Base-by-base conservation (phyloP, 2,329 filamentous ascomycete genomes). In the Aspergillus puulaauensis region DNA sequence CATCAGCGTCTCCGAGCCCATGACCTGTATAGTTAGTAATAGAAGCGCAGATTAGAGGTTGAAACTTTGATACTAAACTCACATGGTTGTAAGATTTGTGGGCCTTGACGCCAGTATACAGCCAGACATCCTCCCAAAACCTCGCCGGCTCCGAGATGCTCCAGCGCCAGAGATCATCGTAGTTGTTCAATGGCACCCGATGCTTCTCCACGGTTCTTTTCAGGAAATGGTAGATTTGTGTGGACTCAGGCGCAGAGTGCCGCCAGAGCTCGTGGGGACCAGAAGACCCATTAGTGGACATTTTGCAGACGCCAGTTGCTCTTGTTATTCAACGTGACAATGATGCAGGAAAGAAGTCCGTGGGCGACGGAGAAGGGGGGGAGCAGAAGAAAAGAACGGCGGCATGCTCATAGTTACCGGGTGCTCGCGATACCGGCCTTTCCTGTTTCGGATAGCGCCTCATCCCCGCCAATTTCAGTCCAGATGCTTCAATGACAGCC, bases 101-200 rank as follows among this genome's bases (percentile, higher is more conserved):
- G 5, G 90, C 85, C 62, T 81, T 86, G 64, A 98, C 83, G 44
- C 89, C 89, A 3, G 90, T 90, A 74, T 89, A 93, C 43, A 90
- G 80, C 93, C 93, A 97, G 9, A 91, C 83, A 55, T 92, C 88
- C 50, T 83, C 86, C 93, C 93, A 98, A 73, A 97, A 96, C 1
- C 82, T 78, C 23, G 86, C 82, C 7, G 91, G 82, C 65, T 93
- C 81, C 7, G 88, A 83, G 62, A 95, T 83, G 64, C 91, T 96
- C 93, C 93, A 98, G 70, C 83, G 78, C 77, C 93, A 90, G 8
- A 98, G 82, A n/a, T 85, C 85, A 19, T 86, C 77, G 69, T 96
- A 96, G 61, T 81, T 85, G 17, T 80, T 71, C 47, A 95, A 79
- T 21, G 79, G 71, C 56, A 91, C 73, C 11, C 78, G 75, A 68